phyloP scores from a whole-genome alignment of 2,329 filamentous ascomycete genomes.

The Daldinia sp. region DNA sequence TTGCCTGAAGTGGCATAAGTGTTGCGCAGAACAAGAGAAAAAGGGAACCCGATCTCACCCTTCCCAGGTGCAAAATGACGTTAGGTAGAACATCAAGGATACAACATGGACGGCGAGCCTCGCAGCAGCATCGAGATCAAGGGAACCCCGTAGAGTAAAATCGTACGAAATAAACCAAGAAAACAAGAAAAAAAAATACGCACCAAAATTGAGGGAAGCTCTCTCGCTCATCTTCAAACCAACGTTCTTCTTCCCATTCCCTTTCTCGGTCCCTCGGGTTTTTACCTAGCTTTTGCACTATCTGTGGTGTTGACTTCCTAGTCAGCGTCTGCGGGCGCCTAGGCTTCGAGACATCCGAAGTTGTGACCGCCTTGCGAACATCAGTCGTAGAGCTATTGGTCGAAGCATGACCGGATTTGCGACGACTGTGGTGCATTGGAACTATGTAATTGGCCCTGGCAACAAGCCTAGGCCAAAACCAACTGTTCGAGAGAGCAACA shows the following conservation, averaged over 20 bases:
- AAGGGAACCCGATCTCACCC: slow-evolving; percentile 33
- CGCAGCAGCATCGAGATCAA: slow-evolving; percentile 37
- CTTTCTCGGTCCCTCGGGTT: slow-evolving; percentile 60
- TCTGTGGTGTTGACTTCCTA: slow-evolving; percentile 53
- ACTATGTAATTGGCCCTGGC: slow-evolving; percentile 38
- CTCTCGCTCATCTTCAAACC: slow-evolving; percentile 66
- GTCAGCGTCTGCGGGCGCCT: slow-evolving; percentile 57
- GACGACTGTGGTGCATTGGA: slow-evolving; percentile 65
- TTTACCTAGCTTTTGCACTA: slow-evolving; percentile 59
- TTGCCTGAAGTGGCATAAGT: slow-evolving; percentile 31
- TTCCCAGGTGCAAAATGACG: slow-evolving; percentile 32
- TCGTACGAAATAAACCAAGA: slow-evolving; percentile 5
- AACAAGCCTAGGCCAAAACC: slow-evolving; percentile 18
- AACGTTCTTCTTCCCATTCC: slow-evolving; percentile 58
- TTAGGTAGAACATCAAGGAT: slow-evolving; percentile 23
- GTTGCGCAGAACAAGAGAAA: slow-evolving; percentile 19
- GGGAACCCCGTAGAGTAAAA: slow-evolving; percentile 13
- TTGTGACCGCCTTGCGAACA: slow-evolving; percentile 59
- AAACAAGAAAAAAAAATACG: slow-evolving; percentile 44
- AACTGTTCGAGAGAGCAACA: slow-evolving; percentile 26
- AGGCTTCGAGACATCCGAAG: slow-evolving; percentile 56
- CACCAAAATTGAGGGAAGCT: slow-evolving; percentile 73
- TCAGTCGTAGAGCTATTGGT: slow-evolving; percentile 64
- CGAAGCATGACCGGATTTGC: slow-evolving; percentile 63
- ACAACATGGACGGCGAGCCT: slow-evolving; percentile 13